These are phyloP conservation scores for Fusarium nurragi DNA, from an alignment of 2,329 filamentous ascomycete species.

Conservation along the genomic window DNA sequence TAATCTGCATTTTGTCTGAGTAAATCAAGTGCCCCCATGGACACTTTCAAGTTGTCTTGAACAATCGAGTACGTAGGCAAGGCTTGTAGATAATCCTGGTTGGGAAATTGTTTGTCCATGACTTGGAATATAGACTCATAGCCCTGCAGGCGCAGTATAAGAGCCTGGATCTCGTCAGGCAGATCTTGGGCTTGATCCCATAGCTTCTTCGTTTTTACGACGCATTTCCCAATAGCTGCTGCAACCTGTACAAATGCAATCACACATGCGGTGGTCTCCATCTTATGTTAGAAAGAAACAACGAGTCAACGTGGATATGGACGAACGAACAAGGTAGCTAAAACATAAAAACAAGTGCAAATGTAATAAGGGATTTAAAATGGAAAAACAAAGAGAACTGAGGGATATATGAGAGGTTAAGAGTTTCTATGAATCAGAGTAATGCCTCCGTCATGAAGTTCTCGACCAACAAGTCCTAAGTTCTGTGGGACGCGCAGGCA, in stretches of 20 bases:
- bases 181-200: constrained; percentile 42
- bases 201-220: constrained; percentile 34
- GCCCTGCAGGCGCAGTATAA: constrained; percentile 33
- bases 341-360: background rate
- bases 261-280: constrained; percentile 36
- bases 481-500: background rate
- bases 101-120: constrained; percentile 26
- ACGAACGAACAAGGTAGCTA: background rate
- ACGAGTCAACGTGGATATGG: background rate
- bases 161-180: constrained; percentile 30
- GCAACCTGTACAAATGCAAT: constrained; percentile 42
- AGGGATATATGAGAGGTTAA: background rate
- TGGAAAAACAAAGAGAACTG: background rate
- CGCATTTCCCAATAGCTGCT: constrained; percentile 32
- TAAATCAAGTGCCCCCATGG: constrained; percentile 14
- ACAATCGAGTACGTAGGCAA: constrained; percentile 3
- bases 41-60: constrained; percentile 7
- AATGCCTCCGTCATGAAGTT: constrained; percentile 12
- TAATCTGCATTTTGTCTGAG: constrained; percentile 31
- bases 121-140: constrained; percentile 25
- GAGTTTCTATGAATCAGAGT: constrained; percentile 1
- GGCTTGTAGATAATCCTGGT: background rate
- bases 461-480: constrained; percentile 5
- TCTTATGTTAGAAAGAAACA: background rate
- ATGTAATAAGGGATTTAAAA: background rate